phyloP scores from a whole-genome alignment of 257 asterid genomes.

The Linderniella brevidens region DNA sequence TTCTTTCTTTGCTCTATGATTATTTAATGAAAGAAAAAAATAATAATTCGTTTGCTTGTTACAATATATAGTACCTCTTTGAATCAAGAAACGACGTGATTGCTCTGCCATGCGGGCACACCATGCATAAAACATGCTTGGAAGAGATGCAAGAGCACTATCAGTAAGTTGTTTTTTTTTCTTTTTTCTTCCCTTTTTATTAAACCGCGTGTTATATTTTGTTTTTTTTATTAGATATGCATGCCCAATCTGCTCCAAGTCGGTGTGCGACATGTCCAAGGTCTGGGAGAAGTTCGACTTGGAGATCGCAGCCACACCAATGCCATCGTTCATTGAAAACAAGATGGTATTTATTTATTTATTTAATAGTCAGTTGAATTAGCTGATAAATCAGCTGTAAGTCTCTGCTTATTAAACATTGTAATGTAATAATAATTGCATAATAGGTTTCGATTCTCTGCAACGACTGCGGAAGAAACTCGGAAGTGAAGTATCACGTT shows the following conservation, averaged over 20 bases:
- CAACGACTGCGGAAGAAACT: constrained; percentile 46
- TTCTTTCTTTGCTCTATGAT: background rate
- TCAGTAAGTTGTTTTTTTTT: constrained; percentile 27
- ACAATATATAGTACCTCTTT: constrained; percentile 69
- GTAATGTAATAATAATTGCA: no score
- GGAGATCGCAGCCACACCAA: constrained; percentile 82
- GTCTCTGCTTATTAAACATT: no score
- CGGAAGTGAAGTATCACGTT: constrained; percentile 41
- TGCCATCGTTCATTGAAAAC: constrained; percentile 48
- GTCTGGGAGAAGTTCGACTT: constrained; percentile 72
- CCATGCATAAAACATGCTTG: constrained; percentile 73
- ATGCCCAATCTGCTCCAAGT: constrained; percentile 78
- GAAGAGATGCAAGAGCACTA: constrained; percentile 72
- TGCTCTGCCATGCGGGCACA: constrained; percentile 74
- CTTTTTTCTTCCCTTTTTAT: background rate
- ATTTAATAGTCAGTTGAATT: no score
- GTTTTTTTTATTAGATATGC: constrained; percentile 32
- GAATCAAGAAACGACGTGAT: constrained; percentile 60
- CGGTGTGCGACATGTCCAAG: constrained; percentile 78
- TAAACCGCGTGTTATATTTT: background rate
- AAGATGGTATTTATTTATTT: no score
- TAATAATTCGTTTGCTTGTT: no score
- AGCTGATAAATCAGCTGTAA: no score
- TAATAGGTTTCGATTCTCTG: constrained; percentile 62
- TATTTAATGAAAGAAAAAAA: no score